Evolutionary conservation across 805 yeast genomes (phyloP), one percentile per base, ranked within the genome.

Genomic region (Saccharomycopsis fermentans): DNA sequence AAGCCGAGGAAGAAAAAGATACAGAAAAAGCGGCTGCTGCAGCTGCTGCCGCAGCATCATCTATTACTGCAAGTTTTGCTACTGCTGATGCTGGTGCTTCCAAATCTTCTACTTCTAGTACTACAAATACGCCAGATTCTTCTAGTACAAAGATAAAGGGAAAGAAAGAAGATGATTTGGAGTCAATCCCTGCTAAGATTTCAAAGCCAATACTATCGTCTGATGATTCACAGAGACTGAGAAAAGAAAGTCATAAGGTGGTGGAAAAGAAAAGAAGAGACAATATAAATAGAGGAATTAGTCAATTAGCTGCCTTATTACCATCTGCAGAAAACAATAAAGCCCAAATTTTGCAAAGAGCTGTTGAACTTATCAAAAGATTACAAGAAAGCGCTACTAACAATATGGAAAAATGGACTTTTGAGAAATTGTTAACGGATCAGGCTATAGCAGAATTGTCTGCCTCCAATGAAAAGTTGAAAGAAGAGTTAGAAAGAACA

Each of bases 201-300:
- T 72, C 26, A 24, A 43, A 43, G 17, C 50, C 50, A 43, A 21
- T 43, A 21, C 12, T 43, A 43, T 43, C 50, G 4, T 2, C 86
- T 34, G 89, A 84, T 52, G 95, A 87, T 69, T 87, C 94, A 92
- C 90, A 86, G 68, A 79, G 78, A 61, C 82, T 83, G 69, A 83
- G 97, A 66, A 84, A 87, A 67, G 88, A 88, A 66, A 91, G 90
- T 71, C 99, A 94, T 75, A 91, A 90, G 72, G 97, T 91, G 72
- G 97, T 91, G 24, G 97, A 91, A 73, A 80, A 96, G 68, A 82
- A 96, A 65, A 81, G 97, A 71, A 81, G 97, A 68, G 96, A 90
- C 69, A 81, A 84, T 53, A 91, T 91, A 68, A 91, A 90, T 72
- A 74, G 78, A 48, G 97, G 96, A n/a, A 90, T 91, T 67, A 83